A percentile compares a stretch with the other conserved stretches of the same genome.
Conservation (phyloP, 2,329 filamentous ascomycete genomes). For the Parascedosporium putredinis region DNA sequence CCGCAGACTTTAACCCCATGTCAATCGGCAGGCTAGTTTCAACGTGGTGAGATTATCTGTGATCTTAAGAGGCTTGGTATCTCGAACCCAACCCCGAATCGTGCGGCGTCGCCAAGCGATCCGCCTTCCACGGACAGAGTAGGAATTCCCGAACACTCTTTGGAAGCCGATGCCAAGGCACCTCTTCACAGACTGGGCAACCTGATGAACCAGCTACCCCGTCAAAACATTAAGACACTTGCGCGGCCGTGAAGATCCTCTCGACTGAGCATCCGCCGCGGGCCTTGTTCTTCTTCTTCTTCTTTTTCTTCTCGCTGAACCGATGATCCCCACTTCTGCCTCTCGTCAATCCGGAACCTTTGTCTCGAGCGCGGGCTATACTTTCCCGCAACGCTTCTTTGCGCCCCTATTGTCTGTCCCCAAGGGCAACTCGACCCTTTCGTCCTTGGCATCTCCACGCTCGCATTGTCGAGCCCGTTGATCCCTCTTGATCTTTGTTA, state of each 20-base stretch:
- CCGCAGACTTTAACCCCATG: background rate
- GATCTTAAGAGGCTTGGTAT: background rate
- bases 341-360: conserved; percentile 3
- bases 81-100: background rate
- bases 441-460: background rate
- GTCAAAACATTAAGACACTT: no score
- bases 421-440: background rate
- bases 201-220: background rate
- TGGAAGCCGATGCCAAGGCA: no score
- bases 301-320: background rate
- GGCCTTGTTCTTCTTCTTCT: background rate
- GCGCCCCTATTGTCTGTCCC: background rate
- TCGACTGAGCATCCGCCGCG: no score
- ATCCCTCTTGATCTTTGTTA: background rate
- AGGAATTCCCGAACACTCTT: background rate
- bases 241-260: no score
- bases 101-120: background rate
- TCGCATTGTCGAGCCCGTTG: background rate
- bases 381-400: background rate
- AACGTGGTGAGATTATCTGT: background rate
- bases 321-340: background rate
- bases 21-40: background rate
- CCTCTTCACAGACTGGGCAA: background rate
- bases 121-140: background rate
- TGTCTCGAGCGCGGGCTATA: conserved; percentile 2